Conservation (phyloP, 1,139 yeast species). For the Suhomyces maxii region DNA sequence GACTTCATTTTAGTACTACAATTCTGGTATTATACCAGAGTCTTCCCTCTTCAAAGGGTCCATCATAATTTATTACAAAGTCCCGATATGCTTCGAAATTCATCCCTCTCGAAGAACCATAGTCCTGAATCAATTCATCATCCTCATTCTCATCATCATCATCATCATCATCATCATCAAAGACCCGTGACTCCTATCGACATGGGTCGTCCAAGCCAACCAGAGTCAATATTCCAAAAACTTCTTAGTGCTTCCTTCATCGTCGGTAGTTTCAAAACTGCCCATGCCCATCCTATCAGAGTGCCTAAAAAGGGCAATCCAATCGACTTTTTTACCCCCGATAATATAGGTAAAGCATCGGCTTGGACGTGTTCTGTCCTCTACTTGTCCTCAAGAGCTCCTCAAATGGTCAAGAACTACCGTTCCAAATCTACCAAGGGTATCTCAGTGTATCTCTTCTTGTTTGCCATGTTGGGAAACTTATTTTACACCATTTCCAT, state of each 20-base stretch:
- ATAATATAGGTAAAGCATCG: constrained; percentile 47
- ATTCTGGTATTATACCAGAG: constrained; percentile 28
- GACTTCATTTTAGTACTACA: constrained; percentile 24
- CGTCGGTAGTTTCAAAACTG: constrained; percentile 7
- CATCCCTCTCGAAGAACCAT: constrained; percentile 1
- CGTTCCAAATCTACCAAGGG: constrained; percentile 35
- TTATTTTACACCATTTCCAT: constrained; percentile 37
- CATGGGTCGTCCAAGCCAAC: constrained; percentile 2
- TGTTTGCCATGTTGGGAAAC: constrained; percentile 41
- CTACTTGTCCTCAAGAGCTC: constrained; percentile 83
- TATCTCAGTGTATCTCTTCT: constrained; percentile 34
- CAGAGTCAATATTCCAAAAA: constrained; percentile 6
- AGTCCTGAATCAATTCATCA: neutral
- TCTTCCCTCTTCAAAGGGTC: constrained; percentile 19
- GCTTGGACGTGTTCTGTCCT: constrained; percentile 89
- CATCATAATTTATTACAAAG: constrained; percentile 21
- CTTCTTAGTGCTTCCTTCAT: constrained; percentile 7
- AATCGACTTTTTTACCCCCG: neutral
- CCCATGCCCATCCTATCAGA: neutral
- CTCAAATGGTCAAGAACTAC: constrained; percentile 61
- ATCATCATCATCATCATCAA: neutral
- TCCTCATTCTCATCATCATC: neutral
- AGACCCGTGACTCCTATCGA: constrained; percentile 13
- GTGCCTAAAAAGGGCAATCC: neutral
- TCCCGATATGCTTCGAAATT: constrained; percentile 17